Evolutionary conservation across 139 green algal species (phyloP).

Genomic region (Volvox africanus): DNA sequence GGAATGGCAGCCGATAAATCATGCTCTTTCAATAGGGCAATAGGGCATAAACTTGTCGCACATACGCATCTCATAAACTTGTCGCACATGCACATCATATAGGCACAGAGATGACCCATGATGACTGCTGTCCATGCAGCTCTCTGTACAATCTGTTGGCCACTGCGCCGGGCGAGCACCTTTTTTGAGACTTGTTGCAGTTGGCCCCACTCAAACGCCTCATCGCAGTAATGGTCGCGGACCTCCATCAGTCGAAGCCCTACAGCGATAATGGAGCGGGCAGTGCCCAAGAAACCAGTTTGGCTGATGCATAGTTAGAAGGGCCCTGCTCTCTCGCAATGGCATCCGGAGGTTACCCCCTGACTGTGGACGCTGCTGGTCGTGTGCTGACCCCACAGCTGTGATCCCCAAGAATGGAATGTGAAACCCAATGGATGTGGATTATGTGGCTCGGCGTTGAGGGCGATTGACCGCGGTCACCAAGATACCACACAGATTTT

Average conservation of each 20-base stretch:
- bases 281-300: neutral
- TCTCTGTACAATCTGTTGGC: neutral
- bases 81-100: too few relatives aligned
- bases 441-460: neutral
- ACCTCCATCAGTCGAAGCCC: slow-evolving; percentile 86
- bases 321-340: too few relatives aligned
- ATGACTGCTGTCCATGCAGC: neutral
- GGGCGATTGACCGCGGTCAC: too few relatives aligned
- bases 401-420: neutral
- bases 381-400: neutral
- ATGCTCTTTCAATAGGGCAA: neutral
- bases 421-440: neutral
- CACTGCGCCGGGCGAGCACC: neutral
- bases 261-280: slow-evolving; percentile 23
- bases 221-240: slow-evolving; percentile 71
- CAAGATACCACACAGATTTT: too few relatives aligned
- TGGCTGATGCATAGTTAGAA: neutral
- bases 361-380: too few relatives aligned
- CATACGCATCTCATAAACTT: neutral
- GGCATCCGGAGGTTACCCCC: too few relatives aligned
- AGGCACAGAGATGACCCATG: too few relatives aligned
- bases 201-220: slow-evolving; percentile 90
- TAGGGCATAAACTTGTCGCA: neutral
- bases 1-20: neutral
- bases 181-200: slow-evolving; percentile 54